These are phyloP conservation scores for Leonotis leonurus DNA, from an alignment of 257 asterid genomes.

Conservation along the genomic window DNA sequence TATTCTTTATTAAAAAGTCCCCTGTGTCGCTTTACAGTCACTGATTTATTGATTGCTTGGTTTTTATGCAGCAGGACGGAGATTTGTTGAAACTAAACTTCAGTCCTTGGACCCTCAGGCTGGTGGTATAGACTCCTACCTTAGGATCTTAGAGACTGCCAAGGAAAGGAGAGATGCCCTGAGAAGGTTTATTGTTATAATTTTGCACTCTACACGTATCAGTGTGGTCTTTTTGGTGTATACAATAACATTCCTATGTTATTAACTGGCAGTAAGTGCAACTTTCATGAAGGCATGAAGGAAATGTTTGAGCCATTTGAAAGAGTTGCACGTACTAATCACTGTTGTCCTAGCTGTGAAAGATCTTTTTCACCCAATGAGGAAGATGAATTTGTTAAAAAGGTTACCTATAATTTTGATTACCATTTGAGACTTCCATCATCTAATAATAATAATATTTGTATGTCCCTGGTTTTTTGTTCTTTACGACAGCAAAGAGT, in stretches of 20 bases:
- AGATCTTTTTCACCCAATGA: slow-evolving; percentile 81
- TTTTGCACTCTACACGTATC: not conserved
- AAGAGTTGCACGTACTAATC: slow-evolving; percentile 80
- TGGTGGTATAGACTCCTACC: slow-evolving; percentile 57
- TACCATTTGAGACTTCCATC: slow-evolving; percentile 7
- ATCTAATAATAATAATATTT: not conserved
- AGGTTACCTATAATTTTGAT: slow-evolving; percentile 36
- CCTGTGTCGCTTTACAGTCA: not conserved
- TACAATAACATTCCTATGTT: not conserved
- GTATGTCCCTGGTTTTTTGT: slow-evolving; percentile 4
- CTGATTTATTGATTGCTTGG: slow-evolving; percentile 9
- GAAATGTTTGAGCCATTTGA: slow-evolving; percentile 72
- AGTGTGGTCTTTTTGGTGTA: not conserved
- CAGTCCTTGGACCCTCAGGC: slow-evolving; percentile 63
- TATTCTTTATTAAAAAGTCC: not conserved
- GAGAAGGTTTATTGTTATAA: slow-evolving; percentile 45
- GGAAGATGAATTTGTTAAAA: slow-evolving; percentile 86
- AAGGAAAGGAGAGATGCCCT: slow-evolving; percentile 58
- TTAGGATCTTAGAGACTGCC: slow-evolving; percentile 45
- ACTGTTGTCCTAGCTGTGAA: slow-evolving; percentile 88
- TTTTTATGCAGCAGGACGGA: slow-evolving; percentile 63
- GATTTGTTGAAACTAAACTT: slow-evolving; percentile 69
- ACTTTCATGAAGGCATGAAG: slow-evolving; percentile 61
- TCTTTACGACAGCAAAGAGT: slow-evolving; percentile 64
- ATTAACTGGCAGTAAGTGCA: slow-evolving; percentile 43